These are phyloP conservation scores for Globisporangium solare DNA, from an alignment of 352 stramenopile species.

Conservation along the genomic window DNA sequence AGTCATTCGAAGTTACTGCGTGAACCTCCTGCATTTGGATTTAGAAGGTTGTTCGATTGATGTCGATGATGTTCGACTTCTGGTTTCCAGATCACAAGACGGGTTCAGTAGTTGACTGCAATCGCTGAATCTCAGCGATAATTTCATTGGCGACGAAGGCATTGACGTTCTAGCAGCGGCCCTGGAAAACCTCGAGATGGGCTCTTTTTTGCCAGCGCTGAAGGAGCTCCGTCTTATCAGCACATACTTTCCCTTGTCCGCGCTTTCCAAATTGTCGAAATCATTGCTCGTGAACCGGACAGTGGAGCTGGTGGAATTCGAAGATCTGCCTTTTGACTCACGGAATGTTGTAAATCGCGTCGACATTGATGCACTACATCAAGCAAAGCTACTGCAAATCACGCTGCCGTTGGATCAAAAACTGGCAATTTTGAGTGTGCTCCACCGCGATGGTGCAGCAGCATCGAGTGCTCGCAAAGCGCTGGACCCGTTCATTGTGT, in stretches of 20 bases:
- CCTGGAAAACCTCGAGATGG: neutral
- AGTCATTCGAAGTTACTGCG: neutral
- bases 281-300: neutral
- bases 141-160: neutral
- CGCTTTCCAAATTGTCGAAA: neutral
- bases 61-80: neutral
- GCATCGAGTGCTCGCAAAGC: neutral
- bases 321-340: neutral
- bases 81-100: neutral
- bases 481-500: neutral
- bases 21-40: neutral
- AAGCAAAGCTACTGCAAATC: neutral
- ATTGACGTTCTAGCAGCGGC: neutral
- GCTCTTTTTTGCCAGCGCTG: neutral
- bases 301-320: neutral
- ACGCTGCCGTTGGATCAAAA: neutral
- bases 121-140: neutral
- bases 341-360: neutral
- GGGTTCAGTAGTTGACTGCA: too few species aligned
- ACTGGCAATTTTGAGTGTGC: neutral
- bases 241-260: neutral
- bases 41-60: neutral
- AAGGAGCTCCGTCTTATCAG: neutral
- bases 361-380: neutral
- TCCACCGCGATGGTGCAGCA: neutral